Percentiles rank a stretch among this genome's conserved stretches.
These are phyloP conservation scores for Penicillium diatomitis DNA, from an alignment of 495 filamentous ascomycete genomes.

Conservation along the genomic window DNA sequence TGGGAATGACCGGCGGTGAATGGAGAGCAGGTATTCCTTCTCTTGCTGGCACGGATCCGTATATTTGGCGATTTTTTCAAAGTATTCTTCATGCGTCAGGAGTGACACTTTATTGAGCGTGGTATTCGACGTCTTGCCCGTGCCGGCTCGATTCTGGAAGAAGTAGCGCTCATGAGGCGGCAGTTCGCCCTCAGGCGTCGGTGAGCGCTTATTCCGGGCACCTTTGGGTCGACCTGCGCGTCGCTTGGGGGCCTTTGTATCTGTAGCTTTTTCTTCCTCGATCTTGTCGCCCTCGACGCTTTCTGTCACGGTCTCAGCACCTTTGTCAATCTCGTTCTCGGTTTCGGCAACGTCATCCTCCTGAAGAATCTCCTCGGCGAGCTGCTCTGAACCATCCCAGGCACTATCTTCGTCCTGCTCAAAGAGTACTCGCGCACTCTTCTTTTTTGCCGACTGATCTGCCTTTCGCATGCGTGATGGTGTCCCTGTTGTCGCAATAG, in stretches of 20 bases:
- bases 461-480: constrained; percentile 55
- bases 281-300: constrained; percentile 26
- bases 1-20: constrained; percentile 73
- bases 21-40: constrained; percentile 56
- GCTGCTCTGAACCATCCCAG: constrained; percentile 62
- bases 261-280: constrained; percentile 18
- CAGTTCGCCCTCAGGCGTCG: constrained; percentile 69
- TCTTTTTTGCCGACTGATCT: constrained; percentile 77
- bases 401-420: constrained; percentile 65
- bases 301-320: constrained; percentile 30
- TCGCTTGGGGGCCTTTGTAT: constrained; percentile 45
- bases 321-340: constrained; percentile 20
- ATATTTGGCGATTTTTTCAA: constrained; percentile 56
- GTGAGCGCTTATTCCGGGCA: constrained; percentile 57
- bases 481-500: constrained; percentile 25
- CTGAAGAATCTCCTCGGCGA: constrained; percentile 64
- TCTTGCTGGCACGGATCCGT: constrained; percentile 65
- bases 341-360: constrained; percentile 17
- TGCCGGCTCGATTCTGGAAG: constrained; percentile 76
- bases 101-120: constrained; percentile 66
- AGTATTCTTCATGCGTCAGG: constrained; percentile 87
- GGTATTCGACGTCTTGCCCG: constrained; percentile 76
- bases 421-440: constrained; percentile 67
- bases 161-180: constrained; percentile 89
- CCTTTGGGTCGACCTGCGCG: constrained; percentile 51